Percentiles rank a stretch among this genome's conserved stretches.
These are phyloP conservation scores for Psilocybe azurescens DNA, from an alignment of 768 basidiomycete species.

Conservation along the genomic window DNA sequence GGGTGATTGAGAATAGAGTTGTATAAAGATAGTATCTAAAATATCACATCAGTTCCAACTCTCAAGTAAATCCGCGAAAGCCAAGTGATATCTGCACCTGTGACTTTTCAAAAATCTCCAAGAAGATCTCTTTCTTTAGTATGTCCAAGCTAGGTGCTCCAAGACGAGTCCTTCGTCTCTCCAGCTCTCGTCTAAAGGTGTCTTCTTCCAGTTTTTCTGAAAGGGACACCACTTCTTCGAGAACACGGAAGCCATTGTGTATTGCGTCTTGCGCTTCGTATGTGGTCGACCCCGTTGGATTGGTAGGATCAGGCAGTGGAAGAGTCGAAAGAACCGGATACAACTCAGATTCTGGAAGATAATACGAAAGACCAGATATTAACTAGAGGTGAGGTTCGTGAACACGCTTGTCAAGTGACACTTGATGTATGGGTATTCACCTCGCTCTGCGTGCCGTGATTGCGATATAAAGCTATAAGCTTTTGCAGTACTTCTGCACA, in stretches of 20 bases:
- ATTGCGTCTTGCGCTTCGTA: constrained; percentile 63
- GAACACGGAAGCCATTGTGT: constrained; percentile 69
- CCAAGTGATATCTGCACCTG: constrained; percentile 44
- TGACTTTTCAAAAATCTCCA: constrained; percentile 68
- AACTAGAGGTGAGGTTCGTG: constrained; percentile 48
- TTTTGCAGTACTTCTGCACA: constrained; percentile 85
- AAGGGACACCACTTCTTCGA: constrained; percentile 74
- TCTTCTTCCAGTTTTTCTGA: constrained; percentile 68
- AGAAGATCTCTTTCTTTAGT: constrained; percentile 64
- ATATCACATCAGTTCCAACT: not conserved
- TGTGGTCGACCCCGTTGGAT: constrained; percentile 66
- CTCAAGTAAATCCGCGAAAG: not conserved
- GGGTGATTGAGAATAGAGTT: constrained; percentile 84
- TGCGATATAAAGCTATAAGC: constrained; percentile 63
- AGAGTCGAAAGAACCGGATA: constrained; percentile 67
- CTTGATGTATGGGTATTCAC: constrained; percentile 37
- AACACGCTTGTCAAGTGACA: constrained; percentile 3
- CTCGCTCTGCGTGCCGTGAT: constrained; percentile 64
- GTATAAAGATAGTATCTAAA: constrained; percentile 76
- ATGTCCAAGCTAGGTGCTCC: constrained; percentile 66
- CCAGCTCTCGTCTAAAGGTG: constrained; percentile 67
- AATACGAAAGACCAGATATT: constrained; percentile 63
- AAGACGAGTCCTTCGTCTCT: constrained; percentile 79
- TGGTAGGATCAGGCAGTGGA: constrained; percentile 79
- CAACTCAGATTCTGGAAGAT: constrained; percentile 77